Percentiles rank a stretch among this genome's conserved stretches.
These are phyloP conservation scores for Leptodontidium sp. DNA, from an alignment of 2,329 filamentous ascomycete genomes.

Conservation along the genomic window DNA sequence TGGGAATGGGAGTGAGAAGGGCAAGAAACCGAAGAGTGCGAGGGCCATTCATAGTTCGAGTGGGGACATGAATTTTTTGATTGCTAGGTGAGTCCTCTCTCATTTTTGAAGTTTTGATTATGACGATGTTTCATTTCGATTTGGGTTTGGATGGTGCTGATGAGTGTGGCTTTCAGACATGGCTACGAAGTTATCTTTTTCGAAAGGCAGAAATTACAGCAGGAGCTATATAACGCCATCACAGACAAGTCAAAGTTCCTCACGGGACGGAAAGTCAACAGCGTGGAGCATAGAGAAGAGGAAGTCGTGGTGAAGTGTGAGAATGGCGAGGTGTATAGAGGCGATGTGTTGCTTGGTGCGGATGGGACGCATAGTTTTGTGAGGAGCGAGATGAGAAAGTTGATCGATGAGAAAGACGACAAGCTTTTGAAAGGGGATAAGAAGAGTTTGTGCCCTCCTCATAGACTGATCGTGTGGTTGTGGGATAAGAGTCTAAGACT, in stretches of 20 bases:
- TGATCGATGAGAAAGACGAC: constrained; percentile 19
- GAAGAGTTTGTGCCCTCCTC: constrained; percentile 24
- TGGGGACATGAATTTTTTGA: neutral
- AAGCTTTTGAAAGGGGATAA: constrained; percentile 23
- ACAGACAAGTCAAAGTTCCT: constrained; percentile 28
- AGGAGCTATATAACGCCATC: constrained; percentile 24
- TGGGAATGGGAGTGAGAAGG: constrained; percentile 7
- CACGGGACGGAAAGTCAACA: constrained; percentile 21
- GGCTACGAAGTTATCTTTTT: constrained; percentile 20
- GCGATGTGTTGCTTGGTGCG: constrained; percentile 34
- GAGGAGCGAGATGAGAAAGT: constrained; percentile 32
- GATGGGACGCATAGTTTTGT: constrained; percentile 37
- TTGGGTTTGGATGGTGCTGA: neutral
- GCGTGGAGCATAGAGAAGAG: constrained; percentile 28
- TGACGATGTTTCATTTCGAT: neutral
- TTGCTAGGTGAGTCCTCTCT: neutral
- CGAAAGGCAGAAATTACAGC: constrained; percentile 18
- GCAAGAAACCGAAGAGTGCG: neutral
- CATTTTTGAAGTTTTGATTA: neutral
- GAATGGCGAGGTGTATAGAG: constrained; percentile 31
- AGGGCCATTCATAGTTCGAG: neutral
- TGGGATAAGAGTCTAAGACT: neutral
- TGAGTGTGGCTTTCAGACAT: constrained; percentile 13
- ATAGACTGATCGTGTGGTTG: neutral
- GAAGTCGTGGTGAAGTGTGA: constrained; percentile 30